Base-by-base conservation (phyloP, 139 green algal species). In the Micractinium sp. region DNA sequence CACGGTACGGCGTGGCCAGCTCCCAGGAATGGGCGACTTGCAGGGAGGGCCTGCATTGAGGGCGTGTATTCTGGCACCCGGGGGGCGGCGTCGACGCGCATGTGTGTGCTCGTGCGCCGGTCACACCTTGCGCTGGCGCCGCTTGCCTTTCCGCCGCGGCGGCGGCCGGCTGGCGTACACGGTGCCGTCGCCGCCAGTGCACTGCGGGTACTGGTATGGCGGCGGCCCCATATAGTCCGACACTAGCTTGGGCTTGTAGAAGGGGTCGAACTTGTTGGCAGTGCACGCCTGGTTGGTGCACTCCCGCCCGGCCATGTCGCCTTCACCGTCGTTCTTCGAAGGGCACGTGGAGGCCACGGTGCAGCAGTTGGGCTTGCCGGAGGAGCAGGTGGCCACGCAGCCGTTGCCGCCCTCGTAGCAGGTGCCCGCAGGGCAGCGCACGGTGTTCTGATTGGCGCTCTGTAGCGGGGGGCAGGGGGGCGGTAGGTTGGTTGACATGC, bases 391-490 rank as follows among this genome's bases (percentile, higher is more conserved):
- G 36, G 33, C 5, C 35, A 23, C 14, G 41, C 82, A 87, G 67
- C 82, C 69, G 18, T 22, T 0, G 47, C 38, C 71, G 82, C 82
- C 36, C 23, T 18, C 41, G 56, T 25, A 63, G 56, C 83, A 81
- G 56, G 73, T 80, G 53, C 71, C 83, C 1, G 71, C n/a, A 27
- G 83, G 73, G 83, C 73, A 84, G 83, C 83, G 79, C 29, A 67
- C 47, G 29, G 79, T 84, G 47, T 41, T 29, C 14, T 47, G 35
- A 14, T 41, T 81, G 33, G 35, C 53, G 12, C 33, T 31, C 74
- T 81, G 74, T 18, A 29, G 74, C 16, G 29, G 18, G 15, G 35
- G 31, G 1, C 7, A 31, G 71, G 74, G 1, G 35, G 12, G 74
- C 47, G 47, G 47, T 56, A 5, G 47, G 47, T 5, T 56, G 47